Evolutionary conservation across 2,329 filamentous ascomycete genomes (phyloP).

Genomic region (Raffaelea albimanens): DNA sequence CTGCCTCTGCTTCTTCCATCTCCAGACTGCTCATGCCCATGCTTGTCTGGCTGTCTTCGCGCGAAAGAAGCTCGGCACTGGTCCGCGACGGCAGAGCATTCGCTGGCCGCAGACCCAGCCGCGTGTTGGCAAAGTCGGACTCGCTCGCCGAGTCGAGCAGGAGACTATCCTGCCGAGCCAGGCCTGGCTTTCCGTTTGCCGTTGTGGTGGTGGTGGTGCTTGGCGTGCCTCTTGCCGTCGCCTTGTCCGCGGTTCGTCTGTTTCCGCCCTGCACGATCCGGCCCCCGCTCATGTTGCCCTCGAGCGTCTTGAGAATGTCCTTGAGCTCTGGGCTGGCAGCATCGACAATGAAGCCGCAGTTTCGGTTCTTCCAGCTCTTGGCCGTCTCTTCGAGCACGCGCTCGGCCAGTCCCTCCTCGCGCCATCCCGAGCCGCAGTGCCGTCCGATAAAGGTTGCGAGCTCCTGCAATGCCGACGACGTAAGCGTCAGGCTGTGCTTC

Average conservation of each 20-base stretch:
- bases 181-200: slow-evolving; percentile 1
- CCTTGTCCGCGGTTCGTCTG: slow-evolving; percentile 19
- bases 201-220: neutral
- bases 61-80: slow-evolving; percentile 22
- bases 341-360: slow-evolving; percentile 85
- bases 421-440: slow-evolving; percentile 92
- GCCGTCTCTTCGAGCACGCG: slow-evolving; percentile 87
- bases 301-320: slow-evolving; percentile 72
- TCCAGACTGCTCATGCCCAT: slow-evolving; percentile 41
- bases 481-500: slow-evolving; percentile 90
- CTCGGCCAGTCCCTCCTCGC: slow-evolving; percentile 88
- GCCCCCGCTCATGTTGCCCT: slow-evolving; percentile 84
- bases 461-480: slow-evolving; percentile 74
- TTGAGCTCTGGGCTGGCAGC: slow-evolving; percentile 68
- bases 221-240: slow-evolving; percentile 22
- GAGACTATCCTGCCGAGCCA: slow-evolving; percentile 56
- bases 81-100: slow-evolving; percentile 13
- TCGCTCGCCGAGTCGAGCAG: slow-evolving; percentile 48
- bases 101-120: slow-evolving; percentile 41
- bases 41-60: slow-evolving; percentile 57
- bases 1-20: slow-evolving; percentile 44
- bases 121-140: slow-evolving; percentile 40
- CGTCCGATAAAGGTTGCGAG: slow-evolving; percentile 85
- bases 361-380: slow-evolving; percentile 81
- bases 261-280: slow-evolving; percentile 42